A percentile compares a stretch with the other conserved stretches of the same genome.
Evolutionary conservation across 2,329 filamentous ascomycete genomes (phyloP).

Genomic region (Diaporthe eres): DNA sequence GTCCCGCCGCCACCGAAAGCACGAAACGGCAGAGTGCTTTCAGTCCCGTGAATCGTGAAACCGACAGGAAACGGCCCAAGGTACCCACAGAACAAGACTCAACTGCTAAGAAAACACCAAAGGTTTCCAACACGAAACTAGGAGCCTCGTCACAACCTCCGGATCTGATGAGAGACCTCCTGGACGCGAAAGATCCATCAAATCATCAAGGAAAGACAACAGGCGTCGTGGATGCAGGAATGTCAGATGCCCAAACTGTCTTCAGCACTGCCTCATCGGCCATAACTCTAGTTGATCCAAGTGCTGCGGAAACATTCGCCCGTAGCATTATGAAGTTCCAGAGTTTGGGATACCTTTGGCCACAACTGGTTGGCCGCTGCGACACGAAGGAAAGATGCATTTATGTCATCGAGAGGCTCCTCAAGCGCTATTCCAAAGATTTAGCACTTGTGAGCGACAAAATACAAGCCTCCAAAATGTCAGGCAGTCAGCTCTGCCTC

Average conservation of each 20-base stretch:
- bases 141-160: not conserved
- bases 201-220: accelerated
- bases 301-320: slow-evolving; percentile 2
- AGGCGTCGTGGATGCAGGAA: too few relatives aligned
- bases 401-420: not conserved
- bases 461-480: not conserved
- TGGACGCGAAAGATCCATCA: not conserved
- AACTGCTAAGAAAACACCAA: not conserved
- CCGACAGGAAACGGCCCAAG: too few relatives aligned
- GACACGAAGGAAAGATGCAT: not conserved
- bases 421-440: slow-evolving; percentile 25
- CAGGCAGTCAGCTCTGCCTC: not conserved
- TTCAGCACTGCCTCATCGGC: not conserved
- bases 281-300: not conserved
- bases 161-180: not conserved
- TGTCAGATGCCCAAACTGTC: not conserved
- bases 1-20: too few relatives aligned
- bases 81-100: too few relatives aligned
- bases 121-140: not conserved
- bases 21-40: too few relatives aligned
- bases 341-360: slow-evolving; percentile 26
- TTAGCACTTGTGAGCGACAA: not conserved
- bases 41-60: too few relatives aligned
- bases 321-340: not conserved
- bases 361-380: not conserved